Evolutionary conservation across 2,329 filamentous ascomycete species (phyloP).

Genomic region (Hirsutella rhossiliensis): DNA sequence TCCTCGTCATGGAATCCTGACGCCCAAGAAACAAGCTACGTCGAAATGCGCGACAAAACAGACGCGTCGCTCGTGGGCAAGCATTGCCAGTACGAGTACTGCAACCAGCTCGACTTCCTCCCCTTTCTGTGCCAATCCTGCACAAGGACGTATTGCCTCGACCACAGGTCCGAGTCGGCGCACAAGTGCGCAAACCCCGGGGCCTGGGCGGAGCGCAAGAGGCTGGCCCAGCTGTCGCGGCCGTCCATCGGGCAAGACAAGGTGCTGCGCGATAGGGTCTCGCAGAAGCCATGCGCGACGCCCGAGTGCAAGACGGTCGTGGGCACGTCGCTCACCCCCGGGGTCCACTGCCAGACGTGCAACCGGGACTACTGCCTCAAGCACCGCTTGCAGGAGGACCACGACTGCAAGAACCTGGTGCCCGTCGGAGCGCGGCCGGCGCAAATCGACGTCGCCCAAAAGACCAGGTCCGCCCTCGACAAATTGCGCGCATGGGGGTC

Average conservation of each 20-base stretch:
- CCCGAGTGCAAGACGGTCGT: slow-evolving; percentile 57
- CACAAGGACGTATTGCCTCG: slow-evolving; percentile 73
- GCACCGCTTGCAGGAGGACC: slow-evolving; percentile 66
- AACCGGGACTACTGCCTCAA: slow-evolving; percentile 67
- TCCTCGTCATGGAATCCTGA: slow-evolving; percentile 33
- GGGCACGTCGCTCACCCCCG: slow-evolving; percentile 54
- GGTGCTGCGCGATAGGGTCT: slow-evolving; percentile 39
- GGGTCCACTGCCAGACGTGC: slow-evolving; percentile 60
- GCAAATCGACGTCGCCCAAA: slow-evolving; percentile 41
- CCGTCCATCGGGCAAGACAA: slow-evolving; percentile 42
- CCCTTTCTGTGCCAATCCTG: slow-evolving; percentile 92
- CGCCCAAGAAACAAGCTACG: slow-evolving; percentile 44
- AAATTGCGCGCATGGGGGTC: slow-evolving; percentile 71
- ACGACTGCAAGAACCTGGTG: slow-evolving; percentile 70
- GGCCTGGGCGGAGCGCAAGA: slow-evolving; percentile 48
- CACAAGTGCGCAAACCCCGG: slow-evolving; percentile 56
- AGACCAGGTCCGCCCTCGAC: slow-evolving; percentile 62
- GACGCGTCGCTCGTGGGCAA: slow-evolving; percentile 79
- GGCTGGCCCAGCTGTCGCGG: slow-evolving; percentile 39
- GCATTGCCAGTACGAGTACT: slow-evolving; percentile 86
- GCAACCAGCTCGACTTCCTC: slow-evolving; percentile 90
- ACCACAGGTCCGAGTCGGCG: slow-evolving; percentile 76
- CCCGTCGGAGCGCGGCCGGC: slow-evolving; percentile 38
- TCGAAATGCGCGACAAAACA: slow-evolving; percentile 56
- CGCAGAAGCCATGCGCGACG: slow-evolving; percentile 57